Percentiles rank a stretch among this genome's conserved stretches.
phyloP scores from a whole-genome alignment of 345 rosid species.

The Iberis pinnata region DNA sequence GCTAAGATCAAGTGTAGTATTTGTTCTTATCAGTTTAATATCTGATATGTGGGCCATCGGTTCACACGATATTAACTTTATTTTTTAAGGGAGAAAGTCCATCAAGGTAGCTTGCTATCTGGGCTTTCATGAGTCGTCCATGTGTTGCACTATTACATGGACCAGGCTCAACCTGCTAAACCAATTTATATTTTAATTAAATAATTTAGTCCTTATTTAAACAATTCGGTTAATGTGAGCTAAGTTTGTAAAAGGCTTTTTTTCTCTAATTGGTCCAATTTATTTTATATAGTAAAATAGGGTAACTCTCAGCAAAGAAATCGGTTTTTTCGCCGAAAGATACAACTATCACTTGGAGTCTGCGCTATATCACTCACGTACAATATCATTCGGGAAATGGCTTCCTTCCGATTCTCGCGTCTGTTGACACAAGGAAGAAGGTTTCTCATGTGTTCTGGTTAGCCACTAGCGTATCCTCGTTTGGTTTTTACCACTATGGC shows the following conservation, averaged over 20 bases:
- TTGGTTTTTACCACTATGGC: too few relatives aligned
- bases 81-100: slow-evolving; percentile 3
- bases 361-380: not conserved
- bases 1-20: slow-evolving; percentile 67
- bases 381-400: not conserved
- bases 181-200: too few relatives aligned
- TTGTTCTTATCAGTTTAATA: slow-evolving; percentile 62
- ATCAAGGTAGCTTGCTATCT: not conserved
- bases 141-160: not conserved
- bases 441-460: slow-evolving; percentile 18
- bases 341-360: not conserved
- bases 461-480: not conserved
- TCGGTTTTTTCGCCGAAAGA: slow-evolving; percentile 5
- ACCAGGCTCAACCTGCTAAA: slow-evolving; percentile 14
- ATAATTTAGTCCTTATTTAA: too few relatives aligned
- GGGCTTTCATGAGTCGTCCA: not conserved
- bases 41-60: slow-evolving; percentile 44
- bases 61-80: slow-evolving; percentile 26
- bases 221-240: too few relatives aligned
- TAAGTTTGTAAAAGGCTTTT: too few relatives aligned
- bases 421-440: slow-evolving; percentile 7
- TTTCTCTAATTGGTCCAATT: too few relatives aligned
- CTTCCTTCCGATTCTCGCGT: not conserved
- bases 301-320: too few relatives aligned
- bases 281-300: too few relatives aligned